Base-by-base conservation (phyloP, 192 early-diverging fungal genomes). In the Coemansia reversa region DNA sequence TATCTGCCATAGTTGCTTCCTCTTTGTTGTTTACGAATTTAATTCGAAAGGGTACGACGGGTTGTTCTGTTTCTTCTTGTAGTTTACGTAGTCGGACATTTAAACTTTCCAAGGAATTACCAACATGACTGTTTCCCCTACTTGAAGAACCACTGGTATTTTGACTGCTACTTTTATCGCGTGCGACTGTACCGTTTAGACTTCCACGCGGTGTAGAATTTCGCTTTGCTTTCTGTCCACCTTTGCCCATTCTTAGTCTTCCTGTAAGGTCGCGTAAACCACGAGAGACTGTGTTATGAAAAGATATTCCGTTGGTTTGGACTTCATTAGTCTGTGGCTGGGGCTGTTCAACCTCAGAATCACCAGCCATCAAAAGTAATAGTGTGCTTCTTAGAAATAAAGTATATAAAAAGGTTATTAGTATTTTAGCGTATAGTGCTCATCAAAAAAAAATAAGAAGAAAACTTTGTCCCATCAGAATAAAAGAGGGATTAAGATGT, bases 11-110 rank as follows among this genome's bases (percentile, higher is more conserved):
- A 6, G 64, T 75, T 4, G 77, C 77, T 11, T 74, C 69, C 29
- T 66, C 69, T 50, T 59, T 64, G 54, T 51, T 65, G 30, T 80
- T 80, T 7, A 74, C 72, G 45, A 80, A 80, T 53, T 75, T 80
- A 11, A 80, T 56, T 19, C 77, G 67, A 57, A 74, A 80, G 61
- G 72, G 72, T 3, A 48, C 30, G 2, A 16, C 24, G 19, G 27
- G 48, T 35, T 63, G 48, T 33, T 25, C 29, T 18, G 53, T 66
- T 1, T 67, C 65, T 20, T 71, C 64, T 16, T 55, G 57, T 20
- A 77, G 59, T 0, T 63, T 47, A 30, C 66, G 65, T 60, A 77
- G 55, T 3, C 75, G 61, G 24, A 61, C 54, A 49, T 57, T 76
- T 2, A 76, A 55, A 25, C 61, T 66, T 51, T 61, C 68, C 32